phyloP scores from a whole-genome alignment of 2,329 filamentous ascomycete species.

The Claviceps pusilla region DNA sequence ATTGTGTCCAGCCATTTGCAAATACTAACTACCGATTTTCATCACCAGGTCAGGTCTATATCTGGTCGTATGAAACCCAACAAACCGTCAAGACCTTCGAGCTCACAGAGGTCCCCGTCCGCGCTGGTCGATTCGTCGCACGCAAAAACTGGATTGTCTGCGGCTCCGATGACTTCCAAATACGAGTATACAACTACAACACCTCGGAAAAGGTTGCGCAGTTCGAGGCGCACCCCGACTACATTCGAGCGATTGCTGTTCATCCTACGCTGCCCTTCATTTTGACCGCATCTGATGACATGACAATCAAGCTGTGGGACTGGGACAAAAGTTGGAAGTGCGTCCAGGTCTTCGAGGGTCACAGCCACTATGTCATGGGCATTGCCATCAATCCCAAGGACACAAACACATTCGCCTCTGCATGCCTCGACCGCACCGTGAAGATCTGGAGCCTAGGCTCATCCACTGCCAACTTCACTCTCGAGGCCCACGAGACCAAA shows the following conservation, averaged over 20 bases:
- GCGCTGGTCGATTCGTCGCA: constrained; percentile 89
- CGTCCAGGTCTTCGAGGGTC: constrained; percentile 90
- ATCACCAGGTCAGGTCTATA: constrained; percentile 79
- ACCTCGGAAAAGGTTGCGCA: constrained; percentile 96
- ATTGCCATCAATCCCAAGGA: constrained; percentile 96
- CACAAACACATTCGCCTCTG: constrained; percentile 80
- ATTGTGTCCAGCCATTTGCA: neutral
- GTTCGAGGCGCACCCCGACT: constrained; percentile 95
- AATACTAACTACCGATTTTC: neutral
- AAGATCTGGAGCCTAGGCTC: constrained; percentile 97
- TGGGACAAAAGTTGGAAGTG: constrained; percentile 99
- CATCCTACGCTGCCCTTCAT: constrained; percentile 94
- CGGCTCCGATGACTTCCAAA: constrained; percentile 81
- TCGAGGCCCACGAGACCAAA: constrained; percentile 93
- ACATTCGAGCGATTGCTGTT: constrained; percentile 90
- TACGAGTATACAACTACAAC: constrained; percentile 96
- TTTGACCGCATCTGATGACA: constrained; percentile 90
- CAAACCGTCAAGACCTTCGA: constrained; percentile 98
- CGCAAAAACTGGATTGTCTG: constrained; percentile 99
- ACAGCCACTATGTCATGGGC: constrained; percentile 93
- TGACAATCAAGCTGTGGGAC: constrained; percentile 98
- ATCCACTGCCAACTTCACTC: constrained; percentile 84
- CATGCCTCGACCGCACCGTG: constrained; percentile 89
- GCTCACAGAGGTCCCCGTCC: constrained; percentile 92
- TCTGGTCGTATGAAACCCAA: constrained; percentile 96